phyloP scores from a whole-genome alignment of 371 early-diverging fungal species.

The Mucor sp. region DNA sequence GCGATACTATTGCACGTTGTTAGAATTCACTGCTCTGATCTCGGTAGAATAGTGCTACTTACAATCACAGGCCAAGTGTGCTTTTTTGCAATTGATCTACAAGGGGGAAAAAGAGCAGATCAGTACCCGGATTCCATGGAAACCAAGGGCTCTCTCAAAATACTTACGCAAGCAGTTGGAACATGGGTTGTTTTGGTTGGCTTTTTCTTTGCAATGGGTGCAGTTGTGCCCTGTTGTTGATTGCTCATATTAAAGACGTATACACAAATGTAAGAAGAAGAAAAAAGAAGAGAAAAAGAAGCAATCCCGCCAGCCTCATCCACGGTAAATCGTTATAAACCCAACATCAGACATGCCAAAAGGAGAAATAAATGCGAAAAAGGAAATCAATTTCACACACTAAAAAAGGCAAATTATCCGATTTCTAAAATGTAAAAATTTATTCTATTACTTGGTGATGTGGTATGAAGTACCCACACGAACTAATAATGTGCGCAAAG shows the following conservation, averaged over 20 bases:
- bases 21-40: not conserved
- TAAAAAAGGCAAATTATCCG: conserved; percentile 6
- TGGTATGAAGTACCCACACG: conserved; percentile 53
- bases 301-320: not conserved
- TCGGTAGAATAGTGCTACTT: not conserved
- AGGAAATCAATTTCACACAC: conserved; percentile 18
- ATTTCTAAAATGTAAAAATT: not conserved
- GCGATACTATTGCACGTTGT: conserved; percentile 6
- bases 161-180: conserved; percentile 33
- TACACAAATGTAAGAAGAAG: not conserved
- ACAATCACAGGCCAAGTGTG: conserved; percentile 32
- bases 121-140: not conserved
- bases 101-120: not conserved
- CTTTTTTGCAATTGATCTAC: conserved; percentile 29
- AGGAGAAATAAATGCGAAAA: conserved; percentile 2
- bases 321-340: not conserved
- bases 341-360: not conserved
- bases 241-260: not conserved
- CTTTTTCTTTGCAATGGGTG: conserved; percentile 6
- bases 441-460: conserved; percentile 29
- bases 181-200: conserved; percentile 23
- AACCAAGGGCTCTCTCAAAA: not conserved
- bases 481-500: conserved; percentile 47
- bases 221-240: not conserved
- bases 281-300: not conserved